Percentiles rank a stretch among this genome's conserved stretches.
phyloP scores from a whole-genome alignment of 1,139 yeast species.

The Pichia sp. region DNA sequence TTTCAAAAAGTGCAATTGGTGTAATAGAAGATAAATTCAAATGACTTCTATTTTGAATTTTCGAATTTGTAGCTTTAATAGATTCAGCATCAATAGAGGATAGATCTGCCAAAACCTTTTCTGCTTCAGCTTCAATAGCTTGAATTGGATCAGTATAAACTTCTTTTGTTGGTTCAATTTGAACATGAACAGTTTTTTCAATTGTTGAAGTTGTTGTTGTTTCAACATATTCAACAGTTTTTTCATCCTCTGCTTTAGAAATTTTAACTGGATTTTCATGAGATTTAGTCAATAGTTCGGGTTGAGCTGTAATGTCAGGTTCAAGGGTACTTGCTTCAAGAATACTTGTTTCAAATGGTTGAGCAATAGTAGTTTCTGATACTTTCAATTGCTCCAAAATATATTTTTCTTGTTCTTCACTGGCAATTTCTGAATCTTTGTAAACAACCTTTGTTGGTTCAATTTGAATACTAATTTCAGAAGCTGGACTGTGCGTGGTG shows the following conservation, averaged over 20 bases:
- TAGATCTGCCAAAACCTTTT: not conserved
- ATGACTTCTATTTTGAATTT: not conserved
- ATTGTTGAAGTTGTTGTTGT: too few relatives aligned
- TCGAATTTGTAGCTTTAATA: too few relatives aligned
- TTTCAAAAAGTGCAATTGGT: constrained; percentile 1
- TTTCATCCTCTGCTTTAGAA: too few relatives aligned
- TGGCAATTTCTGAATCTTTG: not conserved
- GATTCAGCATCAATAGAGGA: not conserved
- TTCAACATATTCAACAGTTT: too few relatives aligned
- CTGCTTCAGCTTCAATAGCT: not conserved
- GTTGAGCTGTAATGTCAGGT: too few relatives aligned
- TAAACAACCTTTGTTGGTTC: constrained; percentile 3
- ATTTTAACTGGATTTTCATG: too few relatives aligned
- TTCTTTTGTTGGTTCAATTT: constrained; percentile 4
- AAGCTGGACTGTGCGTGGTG: not conserved
- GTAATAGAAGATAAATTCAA: constrained; percentile 1
- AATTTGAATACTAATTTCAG: constrained; percentile 2
- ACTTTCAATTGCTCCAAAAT: not conserved
- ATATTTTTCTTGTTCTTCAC: not conserved
- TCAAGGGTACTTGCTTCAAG: too few relatives aligned
- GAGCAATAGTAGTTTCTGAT: not conserved
- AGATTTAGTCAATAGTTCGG: too few relatives aligned
- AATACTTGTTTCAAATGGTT: not conserved
- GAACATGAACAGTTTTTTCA: constrained; percentile 1
- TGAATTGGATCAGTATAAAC: constrained; percentile 1